Evolutionary conservation across 2,329 filamentous ascomycete species (phyloP).

Genomic region (Arthrobotrys entomopaga): DNA sequence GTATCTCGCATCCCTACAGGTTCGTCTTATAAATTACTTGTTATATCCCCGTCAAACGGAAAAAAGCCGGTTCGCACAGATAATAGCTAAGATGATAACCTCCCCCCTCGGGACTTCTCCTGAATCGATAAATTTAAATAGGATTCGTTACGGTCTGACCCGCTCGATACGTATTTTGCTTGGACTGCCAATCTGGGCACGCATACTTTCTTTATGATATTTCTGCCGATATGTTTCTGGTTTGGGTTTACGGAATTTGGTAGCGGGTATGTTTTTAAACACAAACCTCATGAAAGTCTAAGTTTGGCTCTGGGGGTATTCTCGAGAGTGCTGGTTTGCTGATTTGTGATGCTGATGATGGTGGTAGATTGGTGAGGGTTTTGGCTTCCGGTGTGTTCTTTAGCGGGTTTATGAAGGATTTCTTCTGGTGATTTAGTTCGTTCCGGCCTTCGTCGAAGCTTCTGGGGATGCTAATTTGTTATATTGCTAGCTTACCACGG

Average conservation of each 20-base stretch:
- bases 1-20: conserved; percentile 87
- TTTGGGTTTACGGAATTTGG: conserved; percentile 86
- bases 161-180: conserved; percentile 95
- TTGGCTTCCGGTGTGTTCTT: conserved; percentile 82
- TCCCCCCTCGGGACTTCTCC: background rate
- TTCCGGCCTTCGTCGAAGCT: background rate
- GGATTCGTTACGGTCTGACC: conserved; percentile 58
- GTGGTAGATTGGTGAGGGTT: conserved; percentile 70
- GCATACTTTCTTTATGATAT: conserved; percentile 98
- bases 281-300: too few relatives aligned
- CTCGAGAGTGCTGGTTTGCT: too few relatives aligned
- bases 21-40: conserved; percentile 15
- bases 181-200: conserved; percentile 96
- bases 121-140: conserved; percentile 3
- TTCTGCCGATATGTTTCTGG: conserved; percentile 95
- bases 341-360: conserved; percentile 4
- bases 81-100: background rate
- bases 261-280: conserved; percentile 74
- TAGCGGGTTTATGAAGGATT: conserved; percentile 93
- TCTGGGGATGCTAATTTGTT: conserved; percentile 2
- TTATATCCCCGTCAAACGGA: conserved; percentile 7
- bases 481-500: conserved; percentile 71
- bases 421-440: conserved; percentile 71
- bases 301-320: too few relatives aligned
- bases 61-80: background rate